Conservation (phyloP, 371 early-diverging fungal species). For the Mucor velutinosus region DNA sequence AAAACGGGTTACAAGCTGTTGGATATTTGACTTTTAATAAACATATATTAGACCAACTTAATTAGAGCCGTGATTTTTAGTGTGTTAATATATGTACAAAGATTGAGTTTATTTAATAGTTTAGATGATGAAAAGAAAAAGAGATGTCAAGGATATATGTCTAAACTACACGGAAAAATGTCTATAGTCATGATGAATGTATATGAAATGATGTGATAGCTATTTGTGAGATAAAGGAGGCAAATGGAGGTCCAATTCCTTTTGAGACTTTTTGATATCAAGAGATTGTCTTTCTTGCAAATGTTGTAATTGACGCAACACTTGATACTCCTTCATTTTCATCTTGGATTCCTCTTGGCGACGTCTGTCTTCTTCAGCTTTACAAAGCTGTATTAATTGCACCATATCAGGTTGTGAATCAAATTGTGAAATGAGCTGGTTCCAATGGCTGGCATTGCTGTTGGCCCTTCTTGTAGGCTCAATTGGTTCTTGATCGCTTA, state of each 20-base stretch:
- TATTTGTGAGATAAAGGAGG: slow-evolving; percentile 9
- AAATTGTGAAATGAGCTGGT: slow-evolving; percentile 19
- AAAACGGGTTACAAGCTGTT: neutral
- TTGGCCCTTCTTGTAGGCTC: neutral
- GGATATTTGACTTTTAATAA: neutral
- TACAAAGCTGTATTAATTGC: slow-evolving; percentile 48
- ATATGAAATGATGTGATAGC: neutral
- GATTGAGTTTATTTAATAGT: neutral
- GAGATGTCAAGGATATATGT: neutral
- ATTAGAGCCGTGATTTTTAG: neutral
- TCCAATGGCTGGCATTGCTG: slow-evolving; percentile 13
- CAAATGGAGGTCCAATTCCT: slow-evolving; percentile 5
- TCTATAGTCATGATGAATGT: neutral
- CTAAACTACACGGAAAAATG: neutral
- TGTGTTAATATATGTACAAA: neutral
- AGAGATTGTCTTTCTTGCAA: slow-evolving; percentile 3
- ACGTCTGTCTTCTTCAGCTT: slow-evolving; percentile 53
- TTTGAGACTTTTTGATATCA: neutral
- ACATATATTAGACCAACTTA: neutral
- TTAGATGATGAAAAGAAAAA: neutral
- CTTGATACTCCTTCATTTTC: slow-evolving; percentile 40
- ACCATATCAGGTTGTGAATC: slow-evolving; percentile 51
- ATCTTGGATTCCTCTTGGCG: slow-evolving; percentile 51
- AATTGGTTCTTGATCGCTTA: slow-evolving; percentile 9
- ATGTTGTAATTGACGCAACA: slow-evolving; percentile 13